Conservation (phyloP, 208 protist genomes). For the Lotmaria passim region DNA sequence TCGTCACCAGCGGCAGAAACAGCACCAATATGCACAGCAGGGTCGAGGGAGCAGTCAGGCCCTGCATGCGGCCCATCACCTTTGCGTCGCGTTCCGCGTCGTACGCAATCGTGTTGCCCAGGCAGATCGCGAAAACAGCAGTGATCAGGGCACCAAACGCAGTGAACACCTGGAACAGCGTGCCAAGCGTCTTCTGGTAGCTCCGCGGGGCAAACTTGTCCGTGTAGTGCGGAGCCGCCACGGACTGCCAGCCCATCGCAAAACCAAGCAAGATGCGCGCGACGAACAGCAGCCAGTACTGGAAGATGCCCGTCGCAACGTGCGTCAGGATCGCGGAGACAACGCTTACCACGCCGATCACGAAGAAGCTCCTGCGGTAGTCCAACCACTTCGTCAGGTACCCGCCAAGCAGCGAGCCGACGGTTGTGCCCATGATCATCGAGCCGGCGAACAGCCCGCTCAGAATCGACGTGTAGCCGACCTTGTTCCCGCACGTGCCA, state of each 20-base stretch:
- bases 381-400: constrained; percentile 39
- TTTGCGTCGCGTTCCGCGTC: constrained; percentile 16
- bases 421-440: constrained; percentile 59
- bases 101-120: constrained; percentile 34
- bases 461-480: constrained; percentile 49
- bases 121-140: constrained; percentile 30
- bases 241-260: constrained; percentile 42
- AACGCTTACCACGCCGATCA: constrained; percentile 40
- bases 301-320: constrained; percentile 32
- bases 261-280: constrained; percentile 62
- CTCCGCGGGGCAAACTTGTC: constrained; percentile 25
- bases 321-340: constrained; percentile 41
- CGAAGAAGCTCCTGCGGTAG: constrained; percentile 46
- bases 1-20: constrained; percentile 24
- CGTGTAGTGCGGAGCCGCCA: constrained; percentile 40
- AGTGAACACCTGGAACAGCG: constrained; percentile 44
- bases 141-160: constrained; percentile 44
- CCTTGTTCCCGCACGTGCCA: constrained; percentile 36
- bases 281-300: constrained; percentile 56
- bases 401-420: constrained; percentile 47
- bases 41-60: constrained; percentile 19
- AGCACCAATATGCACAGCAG: constrained; percentile 2
- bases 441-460: constrained; percentile 58
- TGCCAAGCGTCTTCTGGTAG: constrained; percentile 31
- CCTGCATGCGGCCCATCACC: constrained; percentile 42